Base-by-base conservation (phyloP, 1,284 basidiomycete species). In the Trametes pubescens region DNA sequence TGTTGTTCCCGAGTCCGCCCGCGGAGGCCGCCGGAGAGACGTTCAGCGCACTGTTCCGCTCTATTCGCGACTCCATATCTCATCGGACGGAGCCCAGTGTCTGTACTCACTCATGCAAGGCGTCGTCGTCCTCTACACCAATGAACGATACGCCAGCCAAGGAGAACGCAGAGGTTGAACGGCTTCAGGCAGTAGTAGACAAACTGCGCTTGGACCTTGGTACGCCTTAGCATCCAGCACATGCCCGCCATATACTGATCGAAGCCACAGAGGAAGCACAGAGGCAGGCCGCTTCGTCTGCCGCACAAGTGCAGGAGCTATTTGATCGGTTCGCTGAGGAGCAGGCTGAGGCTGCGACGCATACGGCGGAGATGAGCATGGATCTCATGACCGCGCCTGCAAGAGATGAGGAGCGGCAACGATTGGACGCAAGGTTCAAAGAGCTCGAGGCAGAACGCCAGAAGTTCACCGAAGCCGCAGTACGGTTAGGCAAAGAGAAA, bases 401-500 rank as follows among this genome's bases (percentile, higher is more conserved):
- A 57, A 72, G 75, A 54, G 86, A 88, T 64, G 80, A 81, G 40
- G 86, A 88, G 70, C 80, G 76, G 49, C 81, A 85, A 52, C 78
- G 82, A 21, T 73, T 90, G 37, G 82, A 85, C 35, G 77, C 74
- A 24, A 79, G 86, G 51, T 81, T 79, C 69, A 77, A 75, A 54
- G 82, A 89, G 51, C 84, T 95, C 8, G 89, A 93, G 56, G 79
- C 83, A 11, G 91, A 95, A 71, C 83, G 90, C 13, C 79, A 79
- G 57, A 85, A 86, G 65, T 87, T 93, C 68, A 86, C 86, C 0
- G 86, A 89, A 62, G 87, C 87, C 13, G 81, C 87, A 14, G 77
- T 89, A 21, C 82, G 81, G 64, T 76, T 95, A 16, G 85, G 85
- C 0, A 84, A 85, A 67, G 92, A 94, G 65, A 86, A 86, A 70